These are phyloP conservation scores for Podaxis carcinomalis DNA, from an alignment of 768 basidiomycete species.

Conservation along the genomic window DNA sequence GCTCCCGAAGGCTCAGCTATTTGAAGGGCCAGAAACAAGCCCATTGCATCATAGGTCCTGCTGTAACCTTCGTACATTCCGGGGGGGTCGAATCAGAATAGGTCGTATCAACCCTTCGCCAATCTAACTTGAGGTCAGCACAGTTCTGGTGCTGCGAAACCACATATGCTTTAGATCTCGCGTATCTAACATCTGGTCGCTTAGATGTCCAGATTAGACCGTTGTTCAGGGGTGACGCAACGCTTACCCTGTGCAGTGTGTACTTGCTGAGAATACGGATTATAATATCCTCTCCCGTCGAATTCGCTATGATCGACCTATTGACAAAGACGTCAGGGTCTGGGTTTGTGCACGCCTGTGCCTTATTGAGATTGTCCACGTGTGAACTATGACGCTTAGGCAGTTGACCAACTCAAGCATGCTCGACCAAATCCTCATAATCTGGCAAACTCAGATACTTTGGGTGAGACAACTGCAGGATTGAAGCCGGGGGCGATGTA, in stretches of 20 bases:
- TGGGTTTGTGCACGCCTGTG: neutral
- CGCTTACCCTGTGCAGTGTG: slow-evolving; percentile 12
- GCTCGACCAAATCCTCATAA: neutral
- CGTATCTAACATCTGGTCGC: slow-evolving; percentile 7
- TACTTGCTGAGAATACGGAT: slow-evolving; percentile 6
- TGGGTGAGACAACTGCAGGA: neutral
- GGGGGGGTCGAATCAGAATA: slow-evolving; percentile 8
- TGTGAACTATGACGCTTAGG: neutral
- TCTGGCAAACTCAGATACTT: neutral
- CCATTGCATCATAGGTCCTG: slow-evolving; percentile 8
- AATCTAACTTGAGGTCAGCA: slow-evolving; percentile 3
- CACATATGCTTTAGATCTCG: slow-evolving; percentile 13
- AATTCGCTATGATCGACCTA: slow-evolving; percentile 7
- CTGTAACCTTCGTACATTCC: slow-evolving; percentile 11
- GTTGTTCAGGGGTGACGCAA: slow-evolving; percentile 11
- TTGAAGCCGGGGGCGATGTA: neutral
- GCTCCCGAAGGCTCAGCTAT: slow-evolving; percentile 7
- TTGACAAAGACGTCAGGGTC: neutral
- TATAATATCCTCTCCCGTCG: neutral
- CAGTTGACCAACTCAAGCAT: neutral
- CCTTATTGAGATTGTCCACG: neutral
- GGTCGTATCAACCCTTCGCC: slow-evolving; percentile 5
- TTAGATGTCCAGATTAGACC: slow-evolving; percentile 9
- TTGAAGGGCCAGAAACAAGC: slow-evolving; percentile 1
- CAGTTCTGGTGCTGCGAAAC: neutral